These are phyloP conservation scores for Botrytis fabae DNA, from an alignment of 2,329 filamentous ascomycete genomes.

Conservation along the genomic window DNA sequence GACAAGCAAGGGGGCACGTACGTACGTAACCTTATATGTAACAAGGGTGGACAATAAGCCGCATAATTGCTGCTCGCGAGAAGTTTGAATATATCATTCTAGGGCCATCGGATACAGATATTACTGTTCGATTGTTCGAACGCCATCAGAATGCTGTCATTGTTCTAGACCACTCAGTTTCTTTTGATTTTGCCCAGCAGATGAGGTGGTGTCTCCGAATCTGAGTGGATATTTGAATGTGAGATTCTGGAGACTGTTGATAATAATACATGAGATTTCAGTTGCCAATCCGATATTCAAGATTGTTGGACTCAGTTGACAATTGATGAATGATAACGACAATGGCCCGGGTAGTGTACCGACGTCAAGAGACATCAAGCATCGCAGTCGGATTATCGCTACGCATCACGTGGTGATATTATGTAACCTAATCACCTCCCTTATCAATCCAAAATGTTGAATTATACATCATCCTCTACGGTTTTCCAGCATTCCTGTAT, in stretches of 20 bases:
- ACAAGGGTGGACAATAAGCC: not conserved
- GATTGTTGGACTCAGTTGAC: not conserved
- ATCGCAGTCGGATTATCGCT: not conserved
- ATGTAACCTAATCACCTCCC: not conserved
- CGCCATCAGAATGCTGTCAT: not conserved
- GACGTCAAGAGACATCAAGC: too few species aligned
- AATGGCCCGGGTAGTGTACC: not conserved
- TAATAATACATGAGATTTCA: not conserved
- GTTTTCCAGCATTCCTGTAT: too few species aligned
- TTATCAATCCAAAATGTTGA: too few species aligned
- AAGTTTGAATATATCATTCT: not conserved
- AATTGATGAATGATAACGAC: not conserved
- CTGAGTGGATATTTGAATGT: not conserved
- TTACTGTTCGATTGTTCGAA: not conserved
- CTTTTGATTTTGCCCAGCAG: not conserved
- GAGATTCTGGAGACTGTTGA: not conserved
- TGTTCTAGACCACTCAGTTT: not conserved
- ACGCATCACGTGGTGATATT: not conserved
- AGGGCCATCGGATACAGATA: not conserved
- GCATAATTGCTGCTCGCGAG: not conserved
- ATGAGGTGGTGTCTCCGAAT: not conserved
- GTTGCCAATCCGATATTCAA: not conserved
- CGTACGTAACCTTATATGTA: not conserved
- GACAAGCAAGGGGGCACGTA: conserved; percentile 9
- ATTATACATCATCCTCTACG: too few species aligned